Conservation (phyloP, 768 basidiomycete genomes). For the Phaeolepiota aurea region DNA sequence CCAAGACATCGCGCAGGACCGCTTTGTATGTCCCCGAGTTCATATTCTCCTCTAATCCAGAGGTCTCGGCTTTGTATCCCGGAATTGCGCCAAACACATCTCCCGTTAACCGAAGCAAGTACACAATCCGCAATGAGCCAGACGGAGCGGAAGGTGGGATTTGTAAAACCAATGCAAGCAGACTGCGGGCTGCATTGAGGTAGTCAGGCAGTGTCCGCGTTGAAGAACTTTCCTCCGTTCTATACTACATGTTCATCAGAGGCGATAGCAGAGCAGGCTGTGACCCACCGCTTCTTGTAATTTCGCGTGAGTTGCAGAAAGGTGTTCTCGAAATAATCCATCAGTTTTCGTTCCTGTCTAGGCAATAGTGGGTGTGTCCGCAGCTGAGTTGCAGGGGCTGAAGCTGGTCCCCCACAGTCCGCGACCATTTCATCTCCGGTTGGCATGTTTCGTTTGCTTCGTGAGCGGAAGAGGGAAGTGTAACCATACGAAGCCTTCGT, state of each 20-base stretch:
- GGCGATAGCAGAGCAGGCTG: neutral
- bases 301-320: conserved; percentile 61
- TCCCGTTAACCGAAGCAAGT: conserved; percentile 65
- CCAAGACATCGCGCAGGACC: conserved; percentile 41
- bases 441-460: too few species aligned
- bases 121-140: conserved; percentile 53
- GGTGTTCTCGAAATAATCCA: conserved; percentile 56
- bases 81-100: conserved; percentile 53
- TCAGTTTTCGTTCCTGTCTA: conserved; percentile 55
- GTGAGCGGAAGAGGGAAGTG: too few species aligned
- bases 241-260: conserved; percentile 13
- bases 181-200: conserved; percentile 43
- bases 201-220: conserved; percentile 54
- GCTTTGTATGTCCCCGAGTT: neutral
- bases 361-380: conserved; percentile 29
- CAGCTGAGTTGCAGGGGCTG: neutral
- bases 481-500: too few species aligned
- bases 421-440: too few species aligned
- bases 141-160: conserved; percentile 72
- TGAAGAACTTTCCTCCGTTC: conserved; percentile 40
- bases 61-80: conserved; percentile 45
- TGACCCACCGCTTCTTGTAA: conserved; percentile 66
- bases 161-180: conserved; percentile 59
- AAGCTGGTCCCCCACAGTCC: too few species aligned
- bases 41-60: conserved; percentile 9